Evolutionary conservation across 2,329 filamentous ascomycete species (phyloP), one percentile per base, ranked within the genome.

Genomic region (Aspergillus sp.): DNA sequence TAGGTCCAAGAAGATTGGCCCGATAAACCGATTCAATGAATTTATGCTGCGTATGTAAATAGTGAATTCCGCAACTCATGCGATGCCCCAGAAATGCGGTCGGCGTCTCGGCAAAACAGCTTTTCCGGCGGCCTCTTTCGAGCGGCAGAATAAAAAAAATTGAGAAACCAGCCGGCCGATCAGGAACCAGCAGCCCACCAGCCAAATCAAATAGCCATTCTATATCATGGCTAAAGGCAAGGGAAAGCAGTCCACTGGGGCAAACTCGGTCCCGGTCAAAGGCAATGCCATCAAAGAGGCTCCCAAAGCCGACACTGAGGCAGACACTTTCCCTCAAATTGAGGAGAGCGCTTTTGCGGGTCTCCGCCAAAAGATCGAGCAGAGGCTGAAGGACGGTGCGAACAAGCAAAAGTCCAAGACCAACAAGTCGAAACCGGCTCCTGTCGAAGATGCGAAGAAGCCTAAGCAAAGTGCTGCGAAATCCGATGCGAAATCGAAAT

Each of bases 361-460:
- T 56, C 70, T 80, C 57, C 77, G 77, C 64, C 72, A 77, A 63
- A 76, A 75, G 68, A 77, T 80, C 60, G 76, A 80, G 68, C 73
- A 76, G 64, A 77, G 72, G 54, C 69, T 77, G 68, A 74, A 77
- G 62, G 72, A 71, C 47, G 73, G 66, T 57, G 65, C 67, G 19
- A 62, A 66, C 19, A 75, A 76, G 34, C 68, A 78, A 57, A 72
- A 70, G 46, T 64, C 70, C 59, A 72, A 72, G 45, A 73, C 71
- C 25, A 64, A 60, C 19, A 72, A 74, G 50, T n/a, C 61, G 11
- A 69, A 75, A 7, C 48, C 65, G 25, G 66, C 62, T 25, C 23
- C 69, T 11, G 69, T 68, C 11, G 59, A 66, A 52, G 49, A 63
- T 53, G 61, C 66, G 57, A 70, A 71, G 51, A 70, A 73, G 25